Conservation (phyloP, 441 rosid species). For the Adansonia grandidieri region DNA sequence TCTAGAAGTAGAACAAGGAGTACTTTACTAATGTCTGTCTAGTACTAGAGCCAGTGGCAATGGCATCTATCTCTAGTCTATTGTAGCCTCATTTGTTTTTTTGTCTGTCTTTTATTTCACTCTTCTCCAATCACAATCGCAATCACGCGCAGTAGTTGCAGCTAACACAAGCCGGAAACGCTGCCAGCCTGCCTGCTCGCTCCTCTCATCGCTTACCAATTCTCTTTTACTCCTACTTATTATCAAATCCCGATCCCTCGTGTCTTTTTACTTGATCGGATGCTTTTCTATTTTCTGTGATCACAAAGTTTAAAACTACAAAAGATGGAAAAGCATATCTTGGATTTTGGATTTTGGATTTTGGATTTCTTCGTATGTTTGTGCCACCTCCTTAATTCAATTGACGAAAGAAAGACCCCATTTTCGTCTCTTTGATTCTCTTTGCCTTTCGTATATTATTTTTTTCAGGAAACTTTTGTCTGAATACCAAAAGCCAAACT, state of each 20-base stretch:
- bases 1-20: too few species aligned
- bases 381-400: background rate
- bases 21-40: too few species aligned
- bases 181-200: background rate
- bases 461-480: background rate
- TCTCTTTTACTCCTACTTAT: background rate
- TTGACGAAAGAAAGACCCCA: background rate
- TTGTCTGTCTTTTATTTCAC: background rate
- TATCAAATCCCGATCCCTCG: background rate
- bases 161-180: background rate
- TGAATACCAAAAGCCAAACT: background rate
- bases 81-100: background rate
- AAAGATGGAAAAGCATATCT: background rate
- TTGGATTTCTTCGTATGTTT: background rate
- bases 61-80: too few species aligned
- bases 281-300: background rate
- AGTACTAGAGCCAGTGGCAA: too few species aligned
- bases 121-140: background rate
- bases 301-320: background rate
- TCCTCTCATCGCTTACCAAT: background rate
- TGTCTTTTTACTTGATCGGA: background rate
- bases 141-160: background rate
- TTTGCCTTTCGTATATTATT: background rate
- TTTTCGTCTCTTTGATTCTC: background rate
- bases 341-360: background rate